Evolutionary conservation across 2,329 filamentous ascomycete genomes (phyloP).

Genomic region (Cercospora sp.): DNA sequence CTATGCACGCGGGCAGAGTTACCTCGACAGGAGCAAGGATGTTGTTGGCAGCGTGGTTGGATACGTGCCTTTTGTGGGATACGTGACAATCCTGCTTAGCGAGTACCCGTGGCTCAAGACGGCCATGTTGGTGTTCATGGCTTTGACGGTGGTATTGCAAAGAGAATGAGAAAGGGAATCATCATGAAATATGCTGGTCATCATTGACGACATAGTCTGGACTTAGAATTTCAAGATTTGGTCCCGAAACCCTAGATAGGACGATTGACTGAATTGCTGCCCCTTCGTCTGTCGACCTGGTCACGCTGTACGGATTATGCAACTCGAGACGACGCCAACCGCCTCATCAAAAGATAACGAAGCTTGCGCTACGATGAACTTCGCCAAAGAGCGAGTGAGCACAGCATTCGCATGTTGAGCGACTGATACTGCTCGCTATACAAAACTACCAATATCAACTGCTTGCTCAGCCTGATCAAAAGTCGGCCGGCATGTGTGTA

Average conservation of each 20-base stretch:
- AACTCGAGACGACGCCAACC: not conserved
- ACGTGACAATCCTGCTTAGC: slow-evolving; percentile 92
- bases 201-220: not conserved
- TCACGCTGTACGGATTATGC: not conserved
- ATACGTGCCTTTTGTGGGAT: slow-evolving; percentile 93
- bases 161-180: slow-evolving; percentile 62
- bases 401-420: not conserved
- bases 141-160: slow-evolving; percentile 86
- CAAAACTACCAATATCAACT: not conserved
- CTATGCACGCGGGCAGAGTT: slow-evolving; percentile 84
- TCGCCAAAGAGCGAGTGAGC: not conserved
- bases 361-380: not conserved
- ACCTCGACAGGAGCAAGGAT: slow-evolving; percentile 74
- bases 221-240: no score
- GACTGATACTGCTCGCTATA: not conserved
- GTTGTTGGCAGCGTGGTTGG: slow-evolving; percentile 91
- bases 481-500: slow-evolving; percentile 4
- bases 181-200: not conserved
- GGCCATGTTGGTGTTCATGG: slow-evolving; percentile 92
- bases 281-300: not conserved
- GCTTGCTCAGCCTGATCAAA: not conserved
- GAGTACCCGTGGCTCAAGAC: slow-evolving; percentile 98
- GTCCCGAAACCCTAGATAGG: no score
- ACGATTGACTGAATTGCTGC: not conserved
- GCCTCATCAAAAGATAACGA: not conserved